Base-by-base conservation (phyloP, 1,139 yeast species). In the Yamadazyma diospyri region DNA sequence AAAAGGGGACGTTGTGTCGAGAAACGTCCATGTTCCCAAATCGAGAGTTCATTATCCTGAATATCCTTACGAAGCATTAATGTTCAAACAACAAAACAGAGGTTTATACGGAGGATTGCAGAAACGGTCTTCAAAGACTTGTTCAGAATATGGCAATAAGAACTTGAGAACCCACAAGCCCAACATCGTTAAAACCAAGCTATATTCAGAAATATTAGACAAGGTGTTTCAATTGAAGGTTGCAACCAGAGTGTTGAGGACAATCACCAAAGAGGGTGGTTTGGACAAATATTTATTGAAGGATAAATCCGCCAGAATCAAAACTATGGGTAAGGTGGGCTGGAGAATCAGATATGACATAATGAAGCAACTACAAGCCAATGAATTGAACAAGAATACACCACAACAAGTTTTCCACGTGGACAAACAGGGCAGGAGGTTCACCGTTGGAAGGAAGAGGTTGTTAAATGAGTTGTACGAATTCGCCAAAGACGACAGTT, bases 211-310 rank as follows among this genome's bases (percentile, higher is more conserved):
- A 47, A 66, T 84, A 1, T 70, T 92, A 48, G 64, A 78, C 41
- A 70, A 69, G 44, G 53, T 64, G 30, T 62, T 80, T 30, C 67
- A 67, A 33, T 60, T 86, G 34, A 77, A 72, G 41, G 78, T 87
- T 20, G 80, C 89, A n/a, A 75, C 97, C 12, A 76, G 81, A 40
- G 97, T 88, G 4, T 68, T 92, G 51, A 77, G 81, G 50, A 88
- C 97, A 1, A 81, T 92, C 42, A 81, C 85, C 37, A 85, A 79
- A 48, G 97, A 89, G 59, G 97, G 97, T 42, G 98, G 98, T 10
- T 69, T 92, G 41, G 98, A 92, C 54, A 78, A 80, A 46, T 92
- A 92, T 55, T 61, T 92, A 41, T 73, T 79, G 36, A 92, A 92
- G 61, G 94, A 87, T 41, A 86, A 83, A 47, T 71, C 94, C 8